Percentiles rank a stretch among this genome's conserved stretches.
Conservation (phyloP, 352 stramenopile genomes). For the Phytophthora kernoviae region DNA sequence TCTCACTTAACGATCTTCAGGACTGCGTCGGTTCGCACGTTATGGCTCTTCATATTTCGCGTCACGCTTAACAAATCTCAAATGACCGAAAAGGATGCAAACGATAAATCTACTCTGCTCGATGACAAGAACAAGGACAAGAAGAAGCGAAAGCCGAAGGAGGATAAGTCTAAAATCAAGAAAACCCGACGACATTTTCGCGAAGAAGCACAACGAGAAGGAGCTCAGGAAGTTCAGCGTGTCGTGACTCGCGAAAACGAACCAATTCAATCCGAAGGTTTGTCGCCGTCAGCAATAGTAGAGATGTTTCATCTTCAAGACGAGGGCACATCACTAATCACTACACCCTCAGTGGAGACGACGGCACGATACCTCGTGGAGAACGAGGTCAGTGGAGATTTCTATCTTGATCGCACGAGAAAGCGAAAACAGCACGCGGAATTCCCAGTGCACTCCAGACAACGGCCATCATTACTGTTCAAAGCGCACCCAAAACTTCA, state of each 20-base stretch:
- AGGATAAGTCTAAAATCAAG: constrained; percentile 14
- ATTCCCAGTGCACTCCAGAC: constrained; percentile 3
- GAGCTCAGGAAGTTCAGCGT: constrained; percentile 3
- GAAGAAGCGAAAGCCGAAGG: constrained; percentile 13
- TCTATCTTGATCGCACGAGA: constrained; percentile 47
- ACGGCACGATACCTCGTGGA: constrained; percentile 49
- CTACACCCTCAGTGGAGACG: not conserved
- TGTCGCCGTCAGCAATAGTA: constrained; percentile 26
- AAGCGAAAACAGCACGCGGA: constrained; percentile 7
- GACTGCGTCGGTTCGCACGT: constrained; percentile 25
- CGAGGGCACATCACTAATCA: constrained; percentile 4
- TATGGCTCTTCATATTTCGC: constrained; percentile 16
- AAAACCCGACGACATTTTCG: constrained; percentile 23
- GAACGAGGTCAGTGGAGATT: constrained; percentile 66
- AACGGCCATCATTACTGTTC: constrained; percentile 11
- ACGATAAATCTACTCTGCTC: not conserved
- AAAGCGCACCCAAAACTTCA: constrained; percentile 19
- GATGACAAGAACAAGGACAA: constrained; percentile 14
- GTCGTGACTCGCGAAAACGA: constrained; percentile 3
- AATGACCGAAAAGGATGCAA: constrained; percentile 14
- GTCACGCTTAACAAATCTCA: constrained; percentile 2
- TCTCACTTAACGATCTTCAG: not conserved
- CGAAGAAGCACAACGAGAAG: constrained; percentile 14
- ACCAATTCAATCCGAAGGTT: constrained; percentile 1
- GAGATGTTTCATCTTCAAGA: constrained; percentile 35